Conservation (phyloP, 768 basidiomycete genomes). For the Auriscalpium microsporum region DNA sequence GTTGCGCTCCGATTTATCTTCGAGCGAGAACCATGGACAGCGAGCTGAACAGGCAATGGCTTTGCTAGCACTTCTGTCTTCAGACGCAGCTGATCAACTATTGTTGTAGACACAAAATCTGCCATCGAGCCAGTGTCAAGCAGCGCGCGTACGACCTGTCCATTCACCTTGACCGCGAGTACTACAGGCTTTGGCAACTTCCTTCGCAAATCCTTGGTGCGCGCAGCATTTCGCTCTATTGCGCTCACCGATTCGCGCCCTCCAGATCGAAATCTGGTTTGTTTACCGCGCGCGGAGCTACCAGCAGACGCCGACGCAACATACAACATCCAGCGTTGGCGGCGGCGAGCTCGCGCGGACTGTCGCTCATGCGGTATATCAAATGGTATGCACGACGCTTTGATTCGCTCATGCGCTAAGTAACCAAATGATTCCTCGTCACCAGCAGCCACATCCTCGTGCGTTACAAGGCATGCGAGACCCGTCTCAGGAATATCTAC, state of each 20-base stretch:
- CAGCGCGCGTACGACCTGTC: conserved; percentile 10
- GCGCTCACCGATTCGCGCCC: neutral
- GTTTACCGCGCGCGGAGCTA: too few relatives aligned
- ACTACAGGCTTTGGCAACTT: conserved; percentile 9
- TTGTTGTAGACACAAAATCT: conserved; percentile 24
- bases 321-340: neutral
- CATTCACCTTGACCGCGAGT: conserved; percentile 12
- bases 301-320: too few relatives aligned
- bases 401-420: neutral
- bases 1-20: conserved; percentile 25
- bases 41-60: conserved; percentile 31
- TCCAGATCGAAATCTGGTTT: neutral
- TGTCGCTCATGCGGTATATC: neutral
- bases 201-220: neutral
- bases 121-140: conserved; percentile 22
- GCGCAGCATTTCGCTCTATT: neutral
- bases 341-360: neutral
- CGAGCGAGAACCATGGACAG: conserved; percentile 32
- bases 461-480: neutral
- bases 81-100: conserved; percentile 23
- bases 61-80: conserved; percentile 17
- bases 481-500: neutral
- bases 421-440: neutral
- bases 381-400: neutral
- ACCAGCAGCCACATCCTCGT: neutral